Base-by-base conservation (phyloP, 257 asterid species). In the Petunia secreta region DNA sequence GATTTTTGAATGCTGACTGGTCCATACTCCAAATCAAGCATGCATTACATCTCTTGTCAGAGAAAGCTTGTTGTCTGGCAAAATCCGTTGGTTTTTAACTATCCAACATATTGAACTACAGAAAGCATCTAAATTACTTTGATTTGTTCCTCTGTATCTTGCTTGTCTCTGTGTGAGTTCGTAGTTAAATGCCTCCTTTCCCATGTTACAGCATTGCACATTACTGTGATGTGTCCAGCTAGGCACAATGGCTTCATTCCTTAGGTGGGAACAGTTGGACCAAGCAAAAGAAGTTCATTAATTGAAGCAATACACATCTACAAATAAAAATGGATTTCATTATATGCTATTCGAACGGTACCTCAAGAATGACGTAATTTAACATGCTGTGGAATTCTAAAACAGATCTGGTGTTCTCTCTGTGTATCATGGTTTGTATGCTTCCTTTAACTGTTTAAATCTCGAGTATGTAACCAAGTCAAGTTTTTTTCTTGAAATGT, bases 271-370 rank as follows among this genome's bases (percentile, higher is more conserved):
- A 48, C 44, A 46, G 10, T 48, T 71, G 62, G 62, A 71, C 77
- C 46, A 1, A 71, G 77, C 77, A 71, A 25, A 25, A 71, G 62
- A 71, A 40, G 50, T 71, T 71, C 43, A 71, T 48, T 50, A 71
- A 71, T 71, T 71, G 62, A 48, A 71, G 44, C 77, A 71, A 71
- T 34, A 48, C 50, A 41, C 50, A 71, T 71, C 77, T 50, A 71
- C 25, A 71, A 2, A 36, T 46, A 34, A 71, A 25, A 71, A 71
- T 11, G 60, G 11, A 50, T 50, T 71, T 71, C 77, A 34, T 48
- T 71, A 11, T 71, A 71, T 48, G 60, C 3, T 5, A 48, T 71
- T 48, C 60, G 11, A 71, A 5, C 46, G 60, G 54, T 71, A 71
- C 1, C 1, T 37, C 44, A 48, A 43, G 39, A 67, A 67, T 41